Percentiles rank a stretch among this genome's conserved stretches.
These are phyloP conservation scores for Gracilariopsis chorda DNA, from an alignment of 23 red algal species.

Conservation along the genomic window DNA sequence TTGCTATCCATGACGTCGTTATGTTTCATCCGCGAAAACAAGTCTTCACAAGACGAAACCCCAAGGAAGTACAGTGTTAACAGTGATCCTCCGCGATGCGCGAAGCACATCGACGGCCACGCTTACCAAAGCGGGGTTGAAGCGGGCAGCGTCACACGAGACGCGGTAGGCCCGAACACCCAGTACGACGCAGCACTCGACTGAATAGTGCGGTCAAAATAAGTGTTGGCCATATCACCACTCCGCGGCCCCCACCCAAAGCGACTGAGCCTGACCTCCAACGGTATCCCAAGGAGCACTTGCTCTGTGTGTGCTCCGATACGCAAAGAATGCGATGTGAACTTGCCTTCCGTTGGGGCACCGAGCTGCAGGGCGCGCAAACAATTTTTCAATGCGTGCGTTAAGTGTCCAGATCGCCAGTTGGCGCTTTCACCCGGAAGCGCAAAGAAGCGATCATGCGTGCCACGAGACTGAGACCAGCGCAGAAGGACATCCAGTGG, in stretches of 20 bases:
- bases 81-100: no score
- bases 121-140: no score
- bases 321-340: neutral
- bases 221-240: neutral
- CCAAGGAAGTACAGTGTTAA: no score
- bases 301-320: neutral
- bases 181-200: neutral
- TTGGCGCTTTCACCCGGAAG: neutral
- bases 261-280: neutral
- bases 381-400: neutral
- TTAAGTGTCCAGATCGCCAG: neutral
- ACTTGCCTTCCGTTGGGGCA: neutral
- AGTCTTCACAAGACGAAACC: no score
- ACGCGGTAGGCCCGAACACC: no score
- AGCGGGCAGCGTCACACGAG: no score
- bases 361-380: neutral
- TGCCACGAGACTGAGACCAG: neutral
- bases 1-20: no score
- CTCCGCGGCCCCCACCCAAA: neutral
- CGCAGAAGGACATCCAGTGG: neutral
- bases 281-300: neutral
- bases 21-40: no score
- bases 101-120: no score
- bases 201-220: neutral
- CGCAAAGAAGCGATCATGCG: neutral